Base-by-base conservation (phyloP, 257 asterid genomes). In the Nicotiana tomentosiformis region DNA sequence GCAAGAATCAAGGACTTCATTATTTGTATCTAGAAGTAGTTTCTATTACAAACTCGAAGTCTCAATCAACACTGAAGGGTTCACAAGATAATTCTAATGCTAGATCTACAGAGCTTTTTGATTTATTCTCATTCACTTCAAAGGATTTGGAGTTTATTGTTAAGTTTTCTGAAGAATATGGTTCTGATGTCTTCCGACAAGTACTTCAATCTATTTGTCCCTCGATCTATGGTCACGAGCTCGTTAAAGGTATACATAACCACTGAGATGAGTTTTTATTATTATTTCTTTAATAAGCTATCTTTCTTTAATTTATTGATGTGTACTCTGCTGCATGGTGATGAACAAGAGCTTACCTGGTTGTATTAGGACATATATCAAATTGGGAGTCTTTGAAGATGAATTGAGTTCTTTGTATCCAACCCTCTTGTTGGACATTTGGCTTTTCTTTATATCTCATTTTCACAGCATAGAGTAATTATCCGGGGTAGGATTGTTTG, bases 221-320 rank as follows among this genome's bases (percentile, higher is more conserved):
- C 83, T 93, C 98, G 80, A 95, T 95, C 83, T 95, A 92, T 43
- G 99, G 99, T 43, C 99, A 95, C 82, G 99, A 93, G 87, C 97
- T 95, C 87, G 97, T 95, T 83, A 95, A 95, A 93, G 98, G 98
- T 95, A 89, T 53, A 57, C 78, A 58, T 46, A 62, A 56, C 10
- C 53, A 39, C 26, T 56, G 37, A 16, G 66, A 43, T 43, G 11
- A 7, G 12, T 72, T 72, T 0, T 6, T 86, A 53, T 56, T 46
- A 74, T 80, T 78, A 51, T 23, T 39, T 32, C 33, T 32, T 32
- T 81, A 37, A 46, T 57, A 55, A 60, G 20, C 33, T 4, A 35
- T 56, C 65, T 55, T 46, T 82, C 78, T 5, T 80, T 39, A 5
- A 43, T 35, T 39, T 81, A 35, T 53, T 53, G 57, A 53, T 53